A percentile compares a stretch with the other conserved stretches of the same genome.
These are phyloP conservation scores for Dendrobium chrysotoxum DNA, from an alignment of 106 monocot genomes.

Conservation along the genomic window DNA sequence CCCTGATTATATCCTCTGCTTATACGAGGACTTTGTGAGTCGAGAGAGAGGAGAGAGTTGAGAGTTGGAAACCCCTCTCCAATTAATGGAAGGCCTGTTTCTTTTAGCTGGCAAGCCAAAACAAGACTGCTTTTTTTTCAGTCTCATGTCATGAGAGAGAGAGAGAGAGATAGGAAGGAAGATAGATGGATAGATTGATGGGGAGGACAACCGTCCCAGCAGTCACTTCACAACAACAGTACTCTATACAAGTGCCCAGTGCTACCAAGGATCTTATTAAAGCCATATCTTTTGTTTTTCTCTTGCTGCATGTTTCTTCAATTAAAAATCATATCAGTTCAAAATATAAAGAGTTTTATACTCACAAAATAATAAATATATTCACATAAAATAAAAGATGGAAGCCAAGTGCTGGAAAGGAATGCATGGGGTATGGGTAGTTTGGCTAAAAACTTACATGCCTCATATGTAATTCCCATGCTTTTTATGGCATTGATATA, in stretches of 20 bases:
- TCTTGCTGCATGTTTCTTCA: neutral
- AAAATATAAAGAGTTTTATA: neutral
- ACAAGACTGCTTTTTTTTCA: constrained; percentile 14
- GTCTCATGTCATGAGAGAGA: constrained; percentile 27
- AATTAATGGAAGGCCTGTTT: neutral
- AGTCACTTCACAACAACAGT: constrained; percentile 51
- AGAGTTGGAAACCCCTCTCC: neutral
- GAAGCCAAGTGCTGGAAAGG: neutral
- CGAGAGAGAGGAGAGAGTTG: neutral
- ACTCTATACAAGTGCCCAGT: constrained; percentile 15
- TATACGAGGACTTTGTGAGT: no score
- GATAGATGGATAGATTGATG: constrained; percentile 28
- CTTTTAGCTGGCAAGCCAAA: constrained; percentile 11
- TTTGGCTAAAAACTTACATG: constrained; percentile 28
- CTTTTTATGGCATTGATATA: constrained; percentile 24
- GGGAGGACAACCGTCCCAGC: constrained; percentile 43
- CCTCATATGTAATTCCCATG: constrained; percentile 10
- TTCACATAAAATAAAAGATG: neutral
- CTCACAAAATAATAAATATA: constrained; percentile 3
- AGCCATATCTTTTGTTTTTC: constrained; percentile 16
- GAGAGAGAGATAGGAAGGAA: neutral
- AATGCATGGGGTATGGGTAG: neutral
- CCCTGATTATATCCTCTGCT: neutral
- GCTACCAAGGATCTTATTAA: constrained; percentile 16
- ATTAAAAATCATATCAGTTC: neutral